A percentile compares a stretch with the other conserved stretches of the same genome.
Conservation (phyloP, 345 rosid genomes). For the Physaria fendleri region DNA sequence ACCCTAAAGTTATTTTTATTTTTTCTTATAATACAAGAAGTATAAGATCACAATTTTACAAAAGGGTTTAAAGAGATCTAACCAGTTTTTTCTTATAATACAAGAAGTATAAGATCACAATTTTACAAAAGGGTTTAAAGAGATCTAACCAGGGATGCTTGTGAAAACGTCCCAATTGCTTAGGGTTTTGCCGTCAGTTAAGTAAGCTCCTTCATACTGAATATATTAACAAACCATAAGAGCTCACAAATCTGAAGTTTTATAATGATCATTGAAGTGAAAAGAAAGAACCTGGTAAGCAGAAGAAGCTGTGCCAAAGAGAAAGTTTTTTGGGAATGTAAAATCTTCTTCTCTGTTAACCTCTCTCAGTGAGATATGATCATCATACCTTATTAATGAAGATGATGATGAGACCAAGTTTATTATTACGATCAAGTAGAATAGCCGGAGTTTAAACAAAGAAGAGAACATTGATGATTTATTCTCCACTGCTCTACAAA, state of each 20-base stretch:
- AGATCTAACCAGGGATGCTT: constrained; percentile 34
- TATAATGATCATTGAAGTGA: background rate
- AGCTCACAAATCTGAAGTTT: background rate
- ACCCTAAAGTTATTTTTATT: too few relatives aligned
- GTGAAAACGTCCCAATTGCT: constrained; percentile 53
- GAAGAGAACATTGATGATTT: background rate
- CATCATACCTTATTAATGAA: constrained; percentile 3
- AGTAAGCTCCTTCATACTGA: constrained; percentile 50
- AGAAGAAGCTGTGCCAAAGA: constrained; percentile 79
- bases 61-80: too few relatives aligned
- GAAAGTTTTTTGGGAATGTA: constrained; percentile 41
- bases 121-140: background rate
- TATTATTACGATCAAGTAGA: constrained; percentile 16
- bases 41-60: background rate
- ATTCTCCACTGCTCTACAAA: background rate
- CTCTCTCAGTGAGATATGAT: constrained; percentile 12
- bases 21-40: too few relatives aligned
- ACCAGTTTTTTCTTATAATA: too few relatives aligned
- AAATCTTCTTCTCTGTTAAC: background rate
- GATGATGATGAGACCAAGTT: constrained; percentile 8
- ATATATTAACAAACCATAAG: background rate
- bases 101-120: too few relatives aligned
- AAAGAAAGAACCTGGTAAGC: constrained; percentile 55
- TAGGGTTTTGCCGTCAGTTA: constrained; percentile 42
- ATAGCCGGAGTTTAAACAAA: background rate